Percentiles rank a stretch among this genome's conserved stretches.
phyloP scores from a whole-genome alignment of 2,329 filamentous ascomycete genomes.

The Fusarium siculi region DNA sequence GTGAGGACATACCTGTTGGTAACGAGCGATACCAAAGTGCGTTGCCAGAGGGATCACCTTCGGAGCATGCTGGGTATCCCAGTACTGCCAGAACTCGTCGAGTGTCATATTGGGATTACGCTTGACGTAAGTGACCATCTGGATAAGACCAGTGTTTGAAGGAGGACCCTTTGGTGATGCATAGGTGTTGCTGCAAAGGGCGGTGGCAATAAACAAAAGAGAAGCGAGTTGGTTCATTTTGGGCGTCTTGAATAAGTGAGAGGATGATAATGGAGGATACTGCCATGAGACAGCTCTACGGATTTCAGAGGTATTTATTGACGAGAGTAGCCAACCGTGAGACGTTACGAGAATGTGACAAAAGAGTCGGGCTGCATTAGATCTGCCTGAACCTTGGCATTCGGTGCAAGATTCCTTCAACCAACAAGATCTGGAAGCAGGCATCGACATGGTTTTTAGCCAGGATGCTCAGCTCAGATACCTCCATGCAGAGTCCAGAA shows the following conservation, averaged over 20 bases:
- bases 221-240: background rate
- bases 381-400: background rate
- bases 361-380: background rate
- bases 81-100: constrained; percentile 46
- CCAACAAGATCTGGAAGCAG: background rate
- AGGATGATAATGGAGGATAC: no score
- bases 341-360: background rate
- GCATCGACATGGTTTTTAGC: accelerated
- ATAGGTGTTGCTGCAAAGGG: background rate
- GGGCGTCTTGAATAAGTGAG: no score
- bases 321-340: accelerated
- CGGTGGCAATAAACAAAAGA: background rate
- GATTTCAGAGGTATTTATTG: background rate
- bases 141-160: constrained; percentile 46
- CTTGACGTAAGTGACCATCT: constrained; percentile 48
- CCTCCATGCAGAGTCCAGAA: accelerated
- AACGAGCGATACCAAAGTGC: constrained; percentile 43
- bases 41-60: constrained; percentile 44
- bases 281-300: no score
- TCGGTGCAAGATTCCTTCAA: background rate
- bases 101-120: constrained; percentile 39
- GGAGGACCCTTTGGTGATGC: constrained; percentile 36
- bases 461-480: accelerated
- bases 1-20: constrained; percentile 37
- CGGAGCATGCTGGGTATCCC: constrained; percentile 46